These are phyloP conservation scores for Mycena albidolilacea DNA, from an alignment of 768 basidiomycete species.

Conservation along the genomic window DNA sequence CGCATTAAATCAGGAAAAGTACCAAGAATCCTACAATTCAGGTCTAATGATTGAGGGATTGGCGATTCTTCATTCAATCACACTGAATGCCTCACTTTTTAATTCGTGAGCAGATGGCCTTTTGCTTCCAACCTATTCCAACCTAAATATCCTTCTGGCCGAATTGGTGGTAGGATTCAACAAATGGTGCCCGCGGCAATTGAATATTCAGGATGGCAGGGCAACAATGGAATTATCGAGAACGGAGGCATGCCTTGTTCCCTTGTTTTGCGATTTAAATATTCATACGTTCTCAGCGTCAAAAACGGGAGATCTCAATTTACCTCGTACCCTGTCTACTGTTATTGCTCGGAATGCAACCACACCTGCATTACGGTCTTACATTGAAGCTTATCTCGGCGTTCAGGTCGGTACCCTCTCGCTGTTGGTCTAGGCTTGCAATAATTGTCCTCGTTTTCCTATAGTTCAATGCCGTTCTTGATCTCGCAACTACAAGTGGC, in stretches of 20 bases:
- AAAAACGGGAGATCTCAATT: background rate
- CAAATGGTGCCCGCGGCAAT: slow-evolving; percentile 1
- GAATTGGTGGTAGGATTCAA: background rate
- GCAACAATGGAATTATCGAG: slow-evolving; percentile 5
- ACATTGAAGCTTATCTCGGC: background rate
- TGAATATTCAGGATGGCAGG: slow-evolving; percentile 10
- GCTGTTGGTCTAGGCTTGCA: no score
- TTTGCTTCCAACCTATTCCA: no score
- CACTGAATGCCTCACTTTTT: slow-evolving; percentile 15
- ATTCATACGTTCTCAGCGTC: background rate
- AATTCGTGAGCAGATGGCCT: slow-evolving; percentile 9
- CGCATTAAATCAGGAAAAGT: background rate
- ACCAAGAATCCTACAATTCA: background rate
- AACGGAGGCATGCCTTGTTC: background rate
- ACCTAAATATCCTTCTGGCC: background rate
- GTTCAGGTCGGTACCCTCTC: background rate
- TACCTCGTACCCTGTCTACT: slow-evolving; percentile 2
- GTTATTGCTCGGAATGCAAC: background rate
- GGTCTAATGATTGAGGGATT: slow-evolving; percentile 35
- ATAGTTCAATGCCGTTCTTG: slow-evolving; percentile 36
- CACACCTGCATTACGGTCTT: background rate
- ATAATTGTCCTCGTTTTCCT: background rate
- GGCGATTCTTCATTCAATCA: slow-evolving; percentile 33
- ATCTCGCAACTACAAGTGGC: slow-evolving; percentile 26
- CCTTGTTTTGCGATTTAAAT: background rate